phyloP scores from a whole-genome alignment of 2,329 filamentous ascomycete genomes.

The Epichloe baconii region DNA sequence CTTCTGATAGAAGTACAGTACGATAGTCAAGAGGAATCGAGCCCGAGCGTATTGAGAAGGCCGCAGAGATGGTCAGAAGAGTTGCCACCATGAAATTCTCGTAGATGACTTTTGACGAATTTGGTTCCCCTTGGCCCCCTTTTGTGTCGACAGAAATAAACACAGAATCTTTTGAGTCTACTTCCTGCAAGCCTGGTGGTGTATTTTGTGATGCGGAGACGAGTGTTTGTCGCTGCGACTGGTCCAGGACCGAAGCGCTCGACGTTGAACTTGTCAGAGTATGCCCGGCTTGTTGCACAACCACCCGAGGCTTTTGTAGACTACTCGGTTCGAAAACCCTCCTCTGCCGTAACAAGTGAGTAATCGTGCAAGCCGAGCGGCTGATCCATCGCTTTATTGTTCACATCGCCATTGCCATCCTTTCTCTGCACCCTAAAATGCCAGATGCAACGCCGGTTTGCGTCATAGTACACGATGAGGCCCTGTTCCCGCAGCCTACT shows the following conservation, averaged over 20 bases:
- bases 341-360: slow-evolving; percentile 31
- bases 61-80: slow-evolving; percentile 34
- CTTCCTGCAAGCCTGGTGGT: slow-evolving; percentile 10
- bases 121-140: slow-evolving; percentile 7
- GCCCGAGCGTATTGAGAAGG: slow-evolving; percentile 34
- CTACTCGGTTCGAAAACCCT: slow-evolving; percentile 38
- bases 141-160: slow-evolving; percentile 15
- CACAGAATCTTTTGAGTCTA: slow-evolving; percentile 15
- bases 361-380: slow-evolving; percentile 31
- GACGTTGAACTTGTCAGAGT: slow-evolving; percentile 35
- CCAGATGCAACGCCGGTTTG: slow-evolving; percentile 38
- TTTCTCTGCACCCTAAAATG: slow-evolving; percentile 36
- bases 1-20: slow-evolving; percentile 33
- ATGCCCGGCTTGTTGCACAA: slow-evolving; percentile 26
- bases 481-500: slow-evolving; percentile 36
- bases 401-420: slow-evolving; percentile 20
- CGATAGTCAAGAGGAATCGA: slow-evolving; percentile 41
- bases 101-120: slow-evolving; percentile 30
- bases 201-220: slow-evolving; percentile 6
- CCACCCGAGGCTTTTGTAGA: slow-evolving; percentile 31
- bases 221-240: slow-evolving; percentile 14
- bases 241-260: slow-evolving; percentile 26
- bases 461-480: slow-evolving; percentile 39
- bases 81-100: slow-evolving; percentile 42
- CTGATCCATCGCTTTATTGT: slow-evolving; percentile 19